Base-by-base conservation (phyloP, 2,329 filamentous ascomycete genomes). In the Penicillium hordei region DNA sequence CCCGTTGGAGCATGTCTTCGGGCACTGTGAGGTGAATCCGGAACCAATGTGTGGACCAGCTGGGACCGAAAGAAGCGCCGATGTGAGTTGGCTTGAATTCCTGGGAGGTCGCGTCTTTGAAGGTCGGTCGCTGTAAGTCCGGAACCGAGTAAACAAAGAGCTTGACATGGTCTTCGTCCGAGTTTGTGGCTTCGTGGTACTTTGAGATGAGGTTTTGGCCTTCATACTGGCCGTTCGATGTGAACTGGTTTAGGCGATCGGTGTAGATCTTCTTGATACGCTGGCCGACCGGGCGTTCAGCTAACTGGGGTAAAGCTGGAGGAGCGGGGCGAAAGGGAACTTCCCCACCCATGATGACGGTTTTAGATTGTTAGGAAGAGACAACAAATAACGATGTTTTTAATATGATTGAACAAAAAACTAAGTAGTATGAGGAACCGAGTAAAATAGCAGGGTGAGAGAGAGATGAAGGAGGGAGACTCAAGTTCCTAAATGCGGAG, bases 31-130 rank as follows among this genome's bases (percentile, higher is more conserved):
- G 78, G 56, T 88, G 80, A 55, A 97, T 85, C 67, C 87, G 90
- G 83, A 99, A 96, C 94, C 94, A 99, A 75, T 97, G 94, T 9
- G 94, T 99, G 1, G 92, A 89, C 94, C 94, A 99, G 36, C 92
- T 94, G 2, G 94, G 94, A 0, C 94, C 94, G 67, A 97, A 97
- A 7, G 81, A 86, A 57, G 89, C 83, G 58, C 93, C 93, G 54
- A 92, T 86, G 19, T 84, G 79, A 9, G 93, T 89, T 48, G 87
- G 83, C 51, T 83, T 84, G 79, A 93, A 99, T 7, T 87, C 79
- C 65, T 95, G 87, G n/a, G 80, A 82, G 13, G 81, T 86, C 13
- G 93, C 93, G 55, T 97, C 91, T 62, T 93, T 79, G 78, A 99
- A 99, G 4, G 88, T 87, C 2, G 94, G 94, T 17, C 94, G 86